phyloP scores from a whole-genome alignment of 2,329 filamentous ascomycete species.

The Sclerotinia borealis region DNA sequence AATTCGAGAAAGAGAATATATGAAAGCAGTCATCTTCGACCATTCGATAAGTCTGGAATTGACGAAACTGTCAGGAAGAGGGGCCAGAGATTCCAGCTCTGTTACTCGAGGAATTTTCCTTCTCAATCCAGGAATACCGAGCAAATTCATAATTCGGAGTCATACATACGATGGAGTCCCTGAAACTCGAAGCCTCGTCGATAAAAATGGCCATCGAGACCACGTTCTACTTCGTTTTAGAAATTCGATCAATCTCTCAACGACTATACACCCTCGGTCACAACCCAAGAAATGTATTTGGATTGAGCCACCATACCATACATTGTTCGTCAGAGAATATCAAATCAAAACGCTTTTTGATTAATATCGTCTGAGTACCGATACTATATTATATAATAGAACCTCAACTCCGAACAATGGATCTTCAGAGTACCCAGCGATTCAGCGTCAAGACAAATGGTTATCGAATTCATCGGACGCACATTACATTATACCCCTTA shows the following conservation, averaged over 20 bases:
- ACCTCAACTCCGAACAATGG: no score
- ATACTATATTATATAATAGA: no score
- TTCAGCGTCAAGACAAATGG: no score
- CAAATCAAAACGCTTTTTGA: no score
- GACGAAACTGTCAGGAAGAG: background rate
- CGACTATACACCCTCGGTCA: no score
- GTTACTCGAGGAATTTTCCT: background rate
- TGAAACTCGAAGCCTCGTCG: background rate
- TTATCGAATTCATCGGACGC: no score
- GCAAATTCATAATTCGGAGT: background rate
- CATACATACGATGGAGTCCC: background rate
- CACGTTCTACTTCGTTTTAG: background rate
- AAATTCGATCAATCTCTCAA: background rate
- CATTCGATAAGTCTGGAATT: background rate
- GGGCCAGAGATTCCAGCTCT: background rate
- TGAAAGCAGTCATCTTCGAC: background rate
- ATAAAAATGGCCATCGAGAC: background rate
- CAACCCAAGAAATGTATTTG: no score
- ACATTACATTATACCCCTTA: no score
- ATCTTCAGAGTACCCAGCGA: no score
- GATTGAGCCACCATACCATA: no score
- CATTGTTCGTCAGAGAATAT: no score
- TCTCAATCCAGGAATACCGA: background rate
- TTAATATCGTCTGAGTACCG: no score
- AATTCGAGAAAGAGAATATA: background rate